A percentile compares a stretch with the other conserved stretches of the same genome.
Evolutionary conservation across 371 early-diverging fungal genomes (phyloP).

Genomic region (Encephalitozoon intestinalis): DNA sequence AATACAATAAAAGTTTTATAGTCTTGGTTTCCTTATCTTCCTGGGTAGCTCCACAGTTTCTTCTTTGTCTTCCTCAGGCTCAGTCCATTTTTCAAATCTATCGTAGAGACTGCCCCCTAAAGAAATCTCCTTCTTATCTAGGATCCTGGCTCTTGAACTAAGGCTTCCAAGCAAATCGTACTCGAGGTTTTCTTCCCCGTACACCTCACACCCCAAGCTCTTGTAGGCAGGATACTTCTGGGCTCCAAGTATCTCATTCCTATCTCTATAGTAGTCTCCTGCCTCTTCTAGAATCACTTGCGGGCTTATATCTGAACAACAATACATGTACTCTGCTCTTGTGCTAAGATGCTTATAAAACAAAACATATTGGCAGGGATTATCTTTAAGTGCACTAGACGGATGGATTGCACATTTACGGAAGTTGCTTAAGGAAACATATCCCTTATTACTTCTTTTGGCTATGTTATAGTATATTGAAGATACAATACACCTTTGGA

Average conservation of each 20-base stretch:
- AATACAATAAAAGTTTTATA: neutral
- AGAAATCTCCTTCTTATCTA: neutral
- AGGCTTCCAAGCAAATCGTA: neutral
- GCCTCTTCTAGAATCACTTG: neutral
- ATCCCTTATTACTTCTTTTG: neutral
- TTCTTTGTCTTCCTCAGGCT: neutral
- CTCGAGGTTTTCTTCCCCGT: neutral
- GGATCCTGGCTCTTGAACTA: neutral
- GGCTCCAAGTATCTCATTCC: neutral
- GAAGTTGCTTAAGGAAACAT: neutral
- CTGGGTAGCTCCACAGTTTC: neutral
- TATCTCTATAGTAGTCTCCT: neutral
- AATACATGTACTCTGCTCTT: neutral
- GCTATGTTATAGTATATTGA: slow-evolving; percentile 8
- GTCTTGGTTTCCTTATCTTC: neutral
- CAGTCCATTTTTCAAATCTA: slow-evolving; percentile 10
- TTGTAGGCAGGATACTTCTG: neutral
- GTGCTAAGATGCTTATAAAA: neutral
- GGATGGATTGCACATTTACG: neutral
- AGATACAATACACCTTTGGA: neutral
- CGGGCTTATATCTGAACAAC: neutral
- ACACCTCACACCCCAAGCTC: neutral
- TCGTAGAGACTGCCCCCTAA: neutral
- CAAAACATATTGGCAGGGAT: neutral
- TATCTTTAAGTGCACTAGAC: neutral